A percentile compares a stretch with the other conserved stretches of the same genome.
phyloP scores from a whole-genome alignment of 176 grass and related monocot genomes.

The Musa acuminata region DNA sequence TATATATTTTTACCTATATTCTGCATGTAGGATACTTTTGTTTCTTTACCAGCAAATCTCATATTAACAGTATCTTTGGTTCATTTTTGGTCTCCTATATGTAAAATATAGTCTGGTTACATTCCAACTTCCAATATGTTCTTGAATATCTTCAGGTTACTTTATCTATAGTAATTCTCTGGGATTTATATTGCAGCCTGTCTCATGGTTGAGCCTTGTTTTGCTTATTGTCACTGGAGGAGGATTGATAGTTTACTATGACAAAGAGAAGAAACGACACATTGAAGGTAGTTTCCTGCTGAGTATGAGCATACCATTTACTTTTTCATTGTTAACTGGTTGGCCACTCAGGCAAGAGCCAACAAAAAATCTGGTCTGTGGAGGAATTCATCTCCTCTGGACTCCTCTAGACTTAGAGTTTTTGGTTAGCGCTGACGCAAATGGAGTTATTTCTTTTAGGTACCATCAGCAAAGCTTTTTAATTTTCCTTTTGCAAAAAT shows the following conservation, averaged over 20 bases:
- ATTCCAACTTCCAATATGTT: not conserved
- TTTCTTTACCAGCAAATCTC: not conserved
- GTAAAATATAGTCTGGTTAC: not conserved
- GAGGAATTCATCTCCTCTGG: not conserved
- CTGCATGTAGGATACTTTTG: not conserved
- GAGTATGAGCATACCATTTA: slow-evolving; percentile 15
- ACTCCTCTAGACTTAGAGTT: no score
- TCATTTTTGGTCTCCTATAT: not conserved
- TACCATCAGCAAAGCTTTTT: no score
- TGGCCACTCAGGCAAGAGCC: no score
- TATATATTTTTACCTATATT: not conserved
- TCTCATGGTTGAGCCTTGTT: slow-evolving; percentile 76
- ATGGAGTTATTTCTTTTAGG: no score
- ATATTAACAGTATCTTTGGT: not conserved
- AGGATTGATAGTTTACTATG: slow-evolving; percentile 57
- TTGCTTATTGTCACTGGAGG: slow-evolving; percentile 78
- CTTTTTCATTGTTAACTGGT: not conserved
- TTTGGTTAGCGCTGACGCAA: no score
- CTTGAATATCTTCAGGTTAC: slow-evolving; percentile 2
- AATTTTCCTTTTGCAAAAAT: no score
- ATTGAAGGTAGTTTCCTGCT: slow-evolving; percentile 93
- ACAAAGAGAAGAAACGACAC: slow-evolving; percentile 66
- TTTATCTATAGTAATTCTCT: slow-evolving; percentile 7
- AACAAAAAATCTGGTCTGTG: not conserved
- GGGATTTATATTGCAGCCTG: slow-evolving; percentile 32